Evolutionary conservation across 2,329 filamentous ascomycete genomes (phyloP).

Genomic region (Botrytis fabae): DNA sequence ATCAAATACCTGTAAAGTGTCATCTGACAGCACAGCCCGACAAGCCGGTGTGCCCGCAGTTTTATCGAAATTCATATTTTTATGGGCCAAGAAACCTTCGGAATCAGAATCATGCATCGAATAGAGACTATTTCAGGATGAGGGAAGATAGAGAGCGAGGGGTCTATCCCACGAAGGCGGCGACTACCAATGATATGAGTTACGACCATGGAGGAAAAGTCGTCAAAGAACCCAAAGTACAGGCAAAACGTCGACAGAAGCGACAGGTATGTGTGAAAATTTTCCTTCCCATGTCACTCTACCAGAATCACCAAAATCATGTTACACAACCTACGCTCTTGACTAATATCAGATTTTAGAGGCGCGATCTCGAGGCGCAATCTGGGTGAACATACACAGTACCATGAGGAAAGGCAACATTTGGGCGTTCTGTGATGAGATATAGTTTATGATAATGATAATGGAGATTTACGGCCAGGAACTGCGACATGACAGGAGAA

Average conservation of each 20-base stretch:
- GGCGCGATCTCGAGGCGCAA: neutral
- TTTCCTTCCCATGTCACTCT: neutral
- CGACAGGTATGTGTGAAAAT: neutral
- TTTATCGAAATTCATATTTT: neutral
- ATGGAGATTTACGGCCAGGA: neutral
- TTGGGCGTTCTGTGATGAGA: neutral
- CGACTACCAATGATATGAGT: neutral
- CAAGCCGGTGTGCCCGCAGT: constrained; percentile 1
- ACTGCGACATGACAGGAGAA: neutral
- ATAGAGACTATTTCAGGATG: neutral
- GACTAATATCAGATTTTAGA: neutral
- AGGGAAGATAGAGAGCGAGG: neutral
- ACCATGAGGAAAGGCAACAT: neutral
- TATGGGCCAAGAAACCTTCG: neutral
- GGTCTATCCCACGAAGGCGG: neutral
- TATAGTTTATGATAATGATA: neutral
- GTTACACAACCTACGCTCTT: neutral
- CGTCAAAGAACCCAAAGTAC: neutral
- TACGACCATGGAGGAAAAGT: neutral
- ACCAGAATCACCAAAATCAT: neutral
- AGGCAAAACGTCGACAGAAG: neutral
- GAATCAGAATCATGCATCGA: neutral
- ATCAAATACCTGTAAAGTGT: neutral
- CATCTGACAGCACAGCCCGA: neutral
- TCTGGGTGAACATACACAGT: neutral